phyloP scores from a whole-genome alignment of 805 yeast genomes.

The Suhomyces xylopsoci region DNA sequence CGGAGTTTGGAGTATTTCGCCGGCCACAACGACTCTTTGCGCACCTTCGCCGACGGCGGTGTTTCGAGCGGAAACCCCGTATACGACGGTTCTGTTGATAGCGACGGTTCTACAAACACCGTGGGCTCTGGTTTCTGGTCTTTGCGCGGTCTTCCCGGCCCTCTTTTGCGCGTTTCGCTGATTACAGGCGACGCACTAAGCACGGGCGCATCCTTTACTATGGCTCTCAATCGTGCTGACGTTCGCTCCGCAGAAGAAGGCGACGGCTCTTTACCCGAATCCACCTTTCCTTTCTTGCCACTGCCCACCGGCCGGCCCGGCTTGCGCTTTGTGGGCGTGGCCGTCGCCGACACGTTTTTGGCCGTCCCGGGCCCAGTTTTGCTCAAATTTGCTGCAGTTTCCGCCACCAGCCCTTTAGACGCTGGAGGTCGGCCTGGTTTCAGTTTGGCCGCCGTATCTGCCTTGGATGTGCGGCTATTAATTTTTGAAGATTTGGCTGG shows the following conservation, averaged over 20 bases:
- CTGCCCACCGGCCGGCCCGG: constrained; percentile 1
- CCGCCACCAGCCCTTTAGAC: not conserved
- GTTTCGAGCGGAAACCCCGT: constrained; percentile 74
- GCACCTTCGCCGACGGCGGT: constrained; percentile 60
- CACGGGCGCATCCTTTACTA: not conserved
- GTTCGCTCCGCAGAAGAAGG: not conserved
- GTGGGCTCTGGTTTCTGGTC: not conserved
- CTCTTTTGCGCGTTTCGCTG: not conserved
- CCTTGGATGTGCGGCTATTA: not conserved
- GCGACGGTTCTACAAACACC: constrained; percentile 57
- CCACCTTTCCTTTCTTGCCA: constrained; percentile 1
- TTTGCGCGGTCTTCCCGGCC: constrained; percentile 1
- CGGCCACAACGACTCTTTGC: constrained; percentile 56
- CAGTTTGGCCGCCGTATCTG: not conserved
- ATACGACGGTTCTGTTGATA: constrained; percentile 53
- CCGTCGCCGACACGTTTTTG: not conserved
- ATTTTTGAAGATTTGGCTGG: not conserved
- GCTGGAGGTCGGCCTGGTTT: not conserved
- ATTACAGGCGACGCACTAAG: not conserved
- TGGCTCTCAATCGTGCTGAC: not conserved
- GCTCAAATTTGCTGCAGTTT: not conserved
- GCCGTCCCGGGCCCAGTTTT: not conserved
- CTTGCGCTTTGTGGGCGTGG: not conserved
- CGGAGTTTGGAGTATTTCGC: constrained; percentile 20
- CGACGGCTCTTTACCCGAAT: not conserved